A percentile compares a stretch with the other conserved stretches of the same genome.
Evolutionary conservation across 2,329 filamentous ascomycete species (phyloP).

Genomic region (Arachnopeziza araneosa): DNA sequence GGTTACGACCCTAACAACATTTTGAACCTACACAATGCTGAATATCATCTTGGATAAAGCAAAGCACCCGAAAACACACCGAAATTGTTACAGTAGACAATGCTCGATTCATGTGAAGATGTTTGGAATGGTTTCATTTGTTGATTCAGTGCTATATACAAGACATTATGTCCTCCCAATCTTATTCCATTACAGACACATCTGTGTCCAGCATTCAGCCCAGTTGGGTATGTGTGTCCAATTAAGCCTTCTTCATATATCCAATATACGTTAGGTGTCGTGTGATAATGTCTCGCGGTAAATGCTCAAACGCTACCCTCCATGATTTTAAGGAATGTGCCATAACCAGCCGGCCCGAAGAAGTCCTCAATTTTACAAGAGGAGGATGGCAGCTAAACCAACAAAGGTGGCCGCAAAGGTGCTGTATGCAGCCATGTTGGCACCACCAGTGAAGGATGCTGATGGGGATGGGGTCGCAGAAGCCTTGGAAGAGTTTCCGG

Average conservation of each 20-base stretch:
- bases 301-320: neutral
- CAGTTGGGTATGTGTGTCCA: neutral
- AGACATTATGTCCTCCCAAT: neutral
- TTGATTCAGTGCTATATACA: neutral
- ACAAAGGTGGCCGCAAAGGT: neutral
- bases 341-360: neutral
- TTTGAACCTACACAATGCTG: neutral
- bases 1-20: neutral
- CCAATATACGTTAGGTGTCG: neutral
- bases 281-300: neutral
- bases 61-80: neutral
- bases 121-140: neutral
- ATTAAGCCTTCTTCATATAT: neutral
- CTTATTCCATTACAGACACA: neutral
- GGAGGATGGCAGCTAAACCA: neutral
- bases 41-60: neutral
- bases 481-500: neutral
- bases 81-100: neutral
- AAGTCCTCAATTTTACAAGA: neutral
- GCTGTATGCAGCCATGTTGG: neutral
- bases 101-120: neutral
- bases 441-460: neutral
- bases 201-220: neutral
- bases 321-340: neutral
- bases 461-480: neutral